Evolutionary conservation across 768 basidiomycete species (phyloP).

Genomic region (Lactarius indigo): DNA sequence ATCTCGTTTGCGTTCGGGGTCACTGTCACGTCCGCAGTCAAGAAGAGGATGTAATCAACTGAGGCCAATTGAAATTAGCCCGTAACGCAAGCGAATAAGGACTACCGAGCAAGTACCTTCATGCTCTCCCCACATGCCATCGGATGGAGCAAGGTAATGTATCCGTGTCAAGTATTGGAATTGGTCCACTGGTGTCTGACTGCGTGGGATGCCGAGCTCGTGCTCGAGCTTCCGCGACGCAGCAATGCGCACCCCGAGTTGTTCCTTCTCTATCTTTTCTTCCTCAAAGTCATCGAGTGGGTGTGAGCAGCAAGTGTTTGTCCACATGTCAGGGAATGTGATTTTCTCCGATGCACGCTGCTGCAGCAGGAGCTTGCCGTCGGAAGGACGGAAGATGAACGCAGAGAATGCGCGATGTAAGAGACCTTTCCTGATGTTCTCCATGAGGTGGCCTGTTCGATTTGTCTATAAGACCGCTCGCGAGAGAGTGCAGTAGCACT

Average conservation of each 20-base stretch:
- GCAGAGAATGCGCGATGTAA: constrained; percentile 98
- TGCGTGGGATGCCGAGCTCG: constrained; percentile 86
- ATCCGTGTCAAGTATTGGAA: constrained; percentile 96
- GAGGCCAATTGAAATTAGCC: constrained; percentile 5
- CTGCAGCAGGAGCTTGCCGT: constrained; percentile 91
- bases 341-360: constrained; percentile 98
- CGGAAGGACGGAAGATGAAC: constrained; percentile 91
- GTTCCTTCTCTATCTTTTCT: constrained; percentile 71
- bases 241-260: constrained; percentile 84
- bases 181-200: constrained; percentile 72
- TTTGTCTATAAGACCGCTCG: constrained; percentile 1
- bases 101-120: constrained; percentile 60
- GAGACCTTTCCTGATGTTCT: constrained; percentile 89
- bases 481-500: constrained; percentile 28
- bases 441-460: constrained; percentile 87
- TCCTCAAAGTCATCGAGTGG: constrained; percentile 89
- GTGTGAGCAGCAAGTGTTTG: constrained; percentile 98
- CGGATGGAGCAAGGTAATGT: constrained; percentile 93
- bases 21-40: constrained; percentile 84
- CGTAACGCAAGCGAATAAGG: background rate
- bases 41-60: constrained; percentile 99
- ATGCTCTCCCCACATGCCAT: constrained; percentile 96
- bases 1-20: constrained; percentile 88
- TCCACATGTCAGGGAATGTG: constrained; percentile 99
- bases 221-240: constrained; percentile 95